phyloP scores from a whole-genome alignment of 73 alveolate genomes.

The Tetrahymena elliotti region DNA sequence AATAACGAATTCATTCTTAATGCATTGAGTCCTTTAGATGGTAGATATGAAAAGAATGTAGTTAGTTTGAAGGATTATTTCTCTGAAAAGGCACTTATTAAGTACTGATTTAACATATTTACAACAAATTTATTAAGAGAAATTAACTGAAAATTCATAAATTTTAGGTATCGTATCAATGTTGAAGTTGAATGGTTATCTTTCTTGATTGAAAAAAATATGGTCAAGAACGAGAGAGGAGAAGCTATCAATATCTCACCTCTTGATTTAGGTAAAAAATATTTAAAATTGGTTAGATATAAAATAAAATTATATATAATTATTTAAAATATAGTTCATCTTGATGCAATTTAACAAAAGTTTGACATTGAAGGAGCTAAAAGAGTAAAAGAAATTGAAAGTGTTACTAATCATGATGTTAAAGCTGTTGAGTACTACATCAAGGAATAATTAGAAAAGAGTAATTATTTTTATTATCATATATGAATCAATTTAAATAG shows the following conservation, averaged over 20 bases:
- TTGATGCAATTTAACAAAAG: conserved; percentile 42
- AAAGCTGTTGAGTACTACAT: conserved; percentile 84
- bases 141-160: neutral
- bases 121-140: too few relatives aligned
- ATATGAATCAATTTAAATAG: too few relatives aligned
- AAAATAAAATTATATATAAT: neutral
- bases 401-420: conserved; percentile 80
- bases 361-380: conserved; percentile 59
- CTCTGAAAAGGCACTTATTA: conserved; percentile 81
- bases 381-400: conserved; percentile 68
- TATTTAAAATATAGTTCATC: conserved; percentile 1
- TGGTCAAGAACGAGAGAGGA: conserved; percentile 23
- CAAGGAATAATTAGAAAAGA: conserved; percentile 61
- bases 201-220: conserved; percentile 39
- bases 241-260: conserved; percentile 28
- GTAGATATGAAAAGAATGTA: conserved; percentile 63
- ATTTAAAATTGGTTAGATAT: neutral
- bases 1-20: conserved; percentile 24
- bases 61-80: conserved; percentile 54
- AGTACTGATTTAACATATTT: conserved; percentile 32
- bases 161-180: conserved; percentile 44
- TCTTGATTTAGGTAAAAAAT: conserved; percentile 5
- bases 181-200: conserved; percentile 85
- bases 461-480: too few relatives aligned
- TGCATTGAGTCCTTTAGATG: conserved; percentile 85